Evolutionary conservation across 495 filamentous ascomycete species (phyloP), one percentile per base, ranked within the genome.

Genomic region (Achaetomiella virescens): DNA sequence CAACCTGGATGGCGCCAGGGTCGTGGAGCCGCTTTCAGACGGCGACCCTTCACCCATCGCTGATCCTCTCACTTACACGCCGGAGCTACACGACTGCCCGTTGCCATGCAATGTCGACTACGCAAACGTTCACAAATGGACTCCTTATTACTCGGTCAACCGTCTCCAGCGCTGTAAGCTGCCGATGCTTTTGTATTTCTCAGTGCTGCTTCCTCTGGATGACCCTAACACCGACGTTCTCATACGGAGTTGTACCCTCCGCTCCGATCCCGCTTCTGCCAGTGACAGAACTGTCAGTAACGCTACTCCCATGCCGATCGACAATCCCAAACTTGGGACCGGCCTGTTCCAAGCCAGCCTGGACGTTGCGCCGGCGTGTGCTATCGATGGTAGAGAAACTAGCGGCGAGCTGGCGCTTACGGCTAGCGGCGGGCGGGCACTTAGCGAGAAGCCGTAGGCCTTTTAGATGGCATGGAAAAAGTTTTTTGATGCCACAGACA

Each of bases 401-500:
- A 42, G 6, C 40, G 40, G 40, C n/a, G 40, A 42, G 18, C 15
- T 42, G 17, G 40, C 11, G 40, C 17, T 42, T 6, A 21, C 40
- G 2, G 11, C 17, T 14, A 42, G 40, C 18, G 40, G 40, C 15
- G 40, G 40, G 17, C 2, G 17, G 18, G 40, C n/a, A 21, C 21
- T 18, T 11, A 42, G 17, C 40, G 6, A 21, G 18, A 20, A 42
- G 18, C 17, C 40, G 6, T 21, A 11, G 40, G 18, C 15, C 40
- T 42, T 18, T 42, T 18, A 18, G 17, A 42, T 18, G 17, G 40
- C 18, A 42, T 42, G 40, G n/a, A 38, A 31, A 18, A 11, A 3
- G 1, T 59, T 52, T 50, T 59, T 59, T 24, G 42, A 24, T 11
- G 49, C 40, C 12, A 6, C 21, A n/a, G 50, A 59, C 17, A 59